Base-by-base conservation (phyloP, 176 grass and related monocot species). In the Lolium rigidum region DNA sequence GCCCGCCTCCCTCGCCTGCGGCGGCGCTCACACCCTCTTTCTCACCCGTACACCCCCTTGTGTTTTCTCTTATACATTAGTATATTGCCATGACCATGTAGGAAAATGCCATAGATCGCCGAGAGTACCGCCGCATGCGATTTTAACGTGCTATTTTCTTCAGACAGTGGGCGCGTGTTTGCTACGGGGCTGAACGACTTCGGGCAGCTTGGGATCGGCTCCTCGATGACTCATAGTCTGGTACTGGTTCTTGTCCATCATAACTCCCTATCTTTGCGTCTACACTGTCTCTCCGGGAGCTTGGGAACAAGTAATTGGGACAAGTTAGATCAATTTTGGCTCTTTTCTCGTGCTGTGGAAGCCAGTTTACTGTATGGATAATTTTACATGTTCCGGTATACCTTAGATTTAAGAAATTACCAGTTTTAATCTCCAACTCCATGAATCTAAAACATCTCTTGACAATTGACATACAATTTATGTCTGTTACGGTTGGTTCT, bases 11-110 rank as follows among this genome's bases (percentile, higher is more conserved):
- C 89, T 98, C 57, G 79, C 91, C 51, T 98, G 95, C 78, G 93
- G 93, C 24, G 95, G 95, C 49, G 95, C 95, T 1, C 95, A 95
- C 85, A 98, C 95, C 50, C 91, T 98, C 80, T 98, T 98, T 81
- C 92, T 98, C 44, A 91, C 95, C 59, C 61, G 95, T 90, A 89
- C 49, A 56, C 9, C 13, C 28, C 62, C 39, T 16, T 35, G 2
- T 17, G 8, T 8, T 70, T 66, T 48, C 18, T 54, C 2, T 20
- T 8, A 1, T 31, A 18, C 12, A 63, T 56, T 44, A 48, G 5
- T 26, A 63, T 16, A 55, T 76, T 8, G 17, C 10, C 52, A 43
- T 66, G 5, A 26, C 62, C 16, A 20, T 20, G 17, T 59, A 20
- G 22, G 11, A 59, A 37, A 37, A 31, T 21, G 41, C 1, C 38